Evolutionary conservation across 768 basidiomycete species (phyloP).

Genomic region (Boletus vinaceobasis): DNA sequence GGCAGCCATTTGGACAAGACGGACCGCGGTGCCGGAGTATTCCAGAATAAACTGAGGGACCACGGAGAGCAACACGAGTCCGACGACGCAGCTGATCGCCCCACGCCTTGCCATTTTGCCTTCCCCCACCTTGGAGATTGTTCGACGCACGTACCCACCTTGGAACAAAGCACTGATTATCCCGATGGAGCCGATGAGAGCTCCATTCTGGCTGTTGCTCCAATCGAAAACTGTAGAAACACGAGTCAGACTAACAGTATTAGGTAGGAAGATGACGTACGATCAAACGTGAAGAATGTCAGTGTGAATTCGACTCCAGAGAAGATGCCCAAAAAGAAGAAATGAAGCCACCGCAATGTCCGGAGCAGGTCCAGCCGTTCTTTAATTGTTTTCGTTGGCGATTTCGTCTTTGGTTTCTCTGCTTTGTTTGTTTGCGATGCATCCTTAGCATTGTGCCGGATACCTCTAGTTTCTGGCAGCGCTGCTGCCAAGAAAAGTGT

Average conservation of each 20-base stretch:
- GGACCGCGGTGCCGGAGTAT: slow-evolving; percentile 43
- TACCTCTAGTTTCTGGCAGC: slow-evolving; percentile 84
- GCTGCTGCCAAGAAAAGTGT: slow-evolving; percentile 70
- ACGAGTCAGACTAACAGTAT: neutral
- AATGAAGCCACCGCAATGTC: slow-evolving; percentile 66
- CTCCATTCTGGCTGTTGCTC: slow-evolving; percentile 86
- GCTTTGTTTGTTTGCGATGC: slow-evolving; percentile 15
- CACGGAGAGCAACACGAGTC: slow-evolving; percentile 66
- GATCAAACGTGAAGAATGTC: slow-evolving; percentile 89
- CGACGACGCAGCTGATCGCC: slow-evolving; percentile 65
- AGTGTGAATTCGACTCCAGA: slow-evolving; percentile 97
- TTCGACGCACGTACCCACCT: slow-evolving; percentile 90
- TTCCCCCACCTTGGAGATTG: slow-evolving; percentile 72
- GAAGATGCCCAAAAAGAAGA: slow-evolving; percentile 84
- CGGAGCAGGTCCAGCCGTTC: slow-evolving; percentile 57
- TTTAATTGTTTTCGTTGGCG: slow-evolving; percentile 28
- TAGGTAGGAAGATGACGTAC: slow-evolving; percentile 42
- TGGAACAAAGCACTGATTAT: slow-evolving; percentile 87
- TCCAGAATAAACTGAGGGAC: slow-evolving; percentile 56
- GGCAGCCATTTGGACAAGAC: slow-evolving; percentile 64
- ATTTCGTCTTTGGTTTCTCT: slow-evolving; percentile 17
- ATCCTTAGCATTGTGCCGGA: slow-evolving; percentile 20
- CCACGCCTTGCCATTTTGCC: slow-evolving; percentile 82
- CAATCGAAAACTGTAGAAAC: slow-evolving; percentile 72
- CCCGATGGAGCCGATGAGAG: slow-evolving; percentile 82